Evolutionary conservation across 2,329 filamentous ascomycete species (phyloP), one percentile per base, ranked within the genome.

Genomic region (Tetracladium maxilliforme): DNA sequence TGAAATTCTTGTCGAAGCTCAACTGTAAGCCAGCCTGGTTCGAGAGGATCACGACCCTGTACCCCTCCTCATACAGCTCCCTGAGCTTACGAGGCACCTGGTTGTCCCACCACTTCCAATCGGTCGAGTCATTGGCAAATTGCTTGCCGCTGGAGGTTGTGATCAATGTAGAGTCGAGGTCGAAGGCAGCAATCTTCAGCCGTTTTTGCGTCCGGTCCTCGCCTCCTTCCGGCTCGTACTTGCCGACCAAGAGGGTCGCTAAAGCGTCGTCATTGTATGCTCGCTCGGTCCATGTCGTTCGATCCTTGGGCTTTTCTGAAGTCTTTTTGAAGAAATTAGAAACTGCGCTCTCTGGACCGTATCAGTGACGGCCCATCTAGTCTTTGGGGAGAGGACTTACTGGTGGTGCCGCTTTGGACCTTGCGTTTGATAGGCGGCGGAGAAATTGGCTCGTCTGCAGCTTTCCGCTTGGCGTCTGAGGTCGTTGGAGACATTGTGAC

Each of bases 71-170:
- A 40, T 82, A 66, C 3, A 95, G 57, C 30, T 72, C 56, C 35
- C 64, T 68, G 11, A 98, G 48, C 26, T 56, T 68, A 1, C 48
- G 51, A 2, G 83, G 82, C 1, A 95, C 79, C 11, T 53, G 61
- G 10, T 52, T 39, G 45, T 92, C 58, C 83, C 84, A 95, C 90
- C 90, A 98, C 47, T 81, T 83, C 90, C 90, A 98, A 45, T 95
- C 87, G 4, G 60, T 57, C 0, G 73, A 67, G 35, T 72, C 68
- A 25, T 64, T 64, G 4, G 70, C 64, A 41, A 87, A 87, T 25
- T 67, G 77, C 49, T 82, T 90, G 6, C 84, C 84, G 0, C 84
- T 92, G 4, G 70, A 63, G 0, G 83, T 78, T 3, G 61, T 60
- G 33, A 98, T 83, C 17, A 98, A 54, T 1, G 90, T 98, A 6